These are phyloP conservation scores for Gonium pectorale DNA, from an alignment of 139 green algal species.

Conservation along the genomic window DNA sequence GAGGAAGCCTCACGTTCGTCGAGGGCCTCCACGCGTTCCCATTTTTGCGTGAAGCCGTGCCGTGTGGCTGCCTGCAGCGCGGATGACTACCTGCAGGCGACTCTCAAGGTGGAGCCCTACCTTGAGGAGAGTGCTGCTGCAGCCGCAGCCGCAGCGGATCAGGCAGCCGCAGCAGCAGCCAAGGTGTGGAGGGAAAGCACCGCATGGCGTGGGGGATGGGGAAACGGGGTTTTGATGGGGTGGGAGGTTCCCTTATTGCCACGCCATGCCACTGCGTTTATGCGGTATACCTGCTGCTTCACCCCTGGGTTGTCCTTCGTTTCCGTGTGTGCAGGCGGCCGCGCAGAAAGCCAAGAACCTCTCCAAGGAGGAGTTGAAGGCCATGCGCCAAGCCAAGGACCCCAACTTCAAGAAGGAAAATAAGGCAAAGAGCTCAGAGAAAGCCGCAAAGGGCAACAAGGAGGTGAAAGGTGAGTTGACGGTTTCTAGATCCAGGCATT, in stretches of 20 bases:
- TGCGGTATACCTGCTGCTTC: too few species aligned
- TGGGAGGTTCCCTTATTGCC: too few species aligned
- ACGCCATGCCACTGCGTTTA: too few species aligned
- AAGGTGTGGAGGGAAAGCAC: slow-evolving; percentile 49
- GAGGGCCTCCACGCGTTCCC: too few species aligned
- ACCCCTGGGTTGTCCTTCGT: too few species aligned
- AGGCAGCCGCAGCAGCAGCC: slow-evolving; percentile 54
- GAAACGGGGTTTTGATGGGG: too few species aligned
- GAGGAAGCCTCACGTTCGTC: too few species aligned
- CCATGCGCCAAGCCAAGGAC: slow-evolving; percentile 74
- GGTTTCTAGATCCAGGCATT: too few species aligned
- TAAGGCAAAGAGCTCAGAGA: slow-evolving; percentile 15
- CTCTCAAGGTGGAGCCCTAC: slow-evolving; percentile 74
- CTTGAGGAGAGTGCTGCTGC: slow-evolving; percentile 69
- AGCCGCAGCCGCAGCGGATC: slow-evolving; percentile 50
- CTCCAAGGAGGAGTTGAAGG: slow-evolving; percentile 67
- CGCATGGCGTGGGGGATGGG: too few species aligned
- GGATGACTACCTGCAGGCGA: slow-evolving; percentile 62
- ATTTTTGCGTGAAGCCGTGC: too few species aligned
- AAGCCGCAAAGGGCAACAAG: slow-evolving; percentile 26
- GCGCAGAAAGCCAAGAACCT: slow-evolving; percentile 68
- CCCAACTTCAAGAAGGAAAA: slow-evolving; percentile 70
- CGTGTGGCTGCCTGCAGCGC: slow-evolving; percentile 54
- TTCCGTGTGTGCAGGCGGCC: slow-evolving; percentile 69
- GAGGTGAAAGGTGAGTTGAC: slow-evolving; percentile 15